phyloP scores from a whole-genome alignment of 2,329 filamentous ascomycete genomes.

The Thermothelomyces thermophilus region DNA sequence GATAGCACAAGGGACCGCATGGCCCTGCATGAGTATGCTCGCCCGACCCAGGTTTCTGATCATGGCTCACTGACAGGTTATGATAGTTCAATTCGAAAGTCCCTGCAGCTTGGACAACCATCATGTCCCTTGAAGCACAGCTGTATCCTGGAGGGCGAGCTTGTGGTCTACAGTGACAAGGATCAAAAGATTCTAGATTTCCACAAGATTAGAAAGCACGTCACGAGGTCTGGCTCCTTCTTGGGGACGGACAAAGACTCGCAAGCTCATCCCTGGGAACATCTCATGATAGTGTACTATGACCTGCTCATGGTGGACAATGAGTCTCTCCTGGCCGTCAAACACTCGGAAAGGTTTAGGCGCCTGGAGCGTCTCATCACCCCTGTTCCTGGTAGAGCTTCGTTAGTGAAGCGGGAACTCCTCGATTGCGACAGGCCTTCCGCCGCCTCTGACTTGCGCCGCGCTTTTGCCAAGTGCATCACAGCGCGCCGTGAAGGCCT shows the following conservation, averaged over 20 bases:
- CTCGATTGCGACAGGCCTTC: constrained; percentile 56
- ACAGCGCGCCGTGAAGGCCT: constrained; percentile 66
- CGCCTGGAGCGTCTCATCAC: constrained; percentile 51
- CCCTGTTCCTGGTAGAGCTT: constrained; percentile 53
- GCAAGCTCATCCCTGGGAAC: constrained; percentile 46
- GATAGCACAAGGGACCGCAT: constrained; percentile 70
- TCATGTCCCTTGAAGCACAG: constrained; percentile 53
- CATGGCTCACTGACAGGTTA: constrained; percentile 13
- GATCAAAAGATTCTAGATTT: constrained; percentile 64
- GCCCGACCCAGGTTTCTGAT: neutral
- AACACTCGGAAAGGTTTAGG: constrained; percentile 54
- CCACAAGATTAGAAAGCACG: constrained; percentile 74
- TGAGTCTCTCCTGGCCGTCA: constrained; percentile 42
- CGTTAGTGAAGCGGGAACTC: constrained; percentile 58
- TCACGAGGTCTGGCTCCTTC: constrained; percentile 64
- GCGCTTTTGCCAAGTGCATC: constrained; percentile 62
- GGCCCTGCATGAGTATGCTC: constrained; percentile 48
- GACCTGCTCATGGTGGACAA: constrained; percentile 51
- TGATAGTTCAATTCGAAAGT: constrained; percentile 51
- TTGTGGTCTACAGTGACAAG: constrained; percentile 69
- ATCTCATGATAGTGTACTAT: constrained; percentile 57
- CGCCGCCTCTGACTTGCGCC: constrained; percentile 49
- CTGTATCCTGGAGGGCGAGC: constrained; percentile 78
- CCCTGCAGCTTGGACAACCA: constrained; percentile 53
- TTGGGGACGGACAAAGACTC: constrained; percentile 65